These are phyloP conservation scores for Carallia brachiata DNA, from an alignment of 345 rosid species.

Conservation along the genomic window DNA sequence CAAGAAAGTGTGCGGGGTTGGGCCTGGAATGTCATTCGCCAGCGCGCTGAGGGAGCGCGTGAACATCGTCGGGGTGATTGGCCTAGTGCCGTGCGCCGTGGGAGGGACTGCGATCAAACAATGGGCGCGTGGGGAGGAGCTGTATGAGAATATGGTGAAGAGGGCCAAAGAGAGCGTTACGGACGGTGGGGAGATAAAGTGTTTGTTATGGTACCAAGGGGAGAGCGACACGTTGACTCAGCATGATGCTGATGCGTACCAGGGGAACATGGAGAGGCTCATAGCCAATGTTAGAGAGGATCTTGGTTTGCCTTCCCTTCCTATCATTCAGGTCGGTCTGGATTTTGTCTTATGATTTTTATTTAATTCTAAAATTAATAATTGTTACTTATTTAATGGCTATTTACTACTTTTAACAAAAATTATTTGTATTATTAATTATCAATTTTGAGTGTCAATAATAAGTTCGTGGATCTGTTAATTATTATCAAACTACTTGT, in stretches of 20 bases:
- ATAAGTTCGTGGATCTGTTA: background rate
- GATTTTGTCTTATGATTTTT: too few species aligned
- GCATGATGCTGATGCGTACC: constrained; percentile 62
- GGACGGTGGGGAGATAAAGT: constrained; percentile 63
- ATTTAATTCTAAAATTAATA: too few species aligned
- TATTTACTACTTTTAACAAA: too few species aligned
- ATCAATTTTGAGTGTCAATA: too few species aligned
- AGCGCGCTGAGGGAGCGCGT: constrained; percentile 40
- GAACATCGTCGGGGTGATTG: constrained; percentile 24
- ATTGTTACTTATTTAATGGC: too few species aligned
- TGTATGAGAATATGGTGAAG: constrained; percentile 71
- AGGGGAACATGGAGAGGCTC: constrained; percentile 54
- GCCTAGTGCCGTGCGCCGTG: constrained; percentile 79
- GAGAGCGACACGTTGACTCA: constrained; percentile 65
- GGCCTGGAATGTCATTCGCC: constrained; percentile 91
- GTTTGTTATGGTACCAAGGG: constrained; percentile 89
- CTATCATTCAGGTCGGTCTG: constrained; percentile 58
- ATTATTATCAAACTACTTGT: too few species aligned
- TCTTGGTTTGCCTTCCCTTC: constrained; percentile 67
- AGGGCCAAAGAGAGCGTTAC: constrained; percentile 58
- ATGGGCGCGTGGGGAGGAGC: constrained; percentile 69
- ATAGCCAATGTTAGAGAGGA: constrained; percentile 59
- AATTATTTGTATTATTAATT: too few species aligned
- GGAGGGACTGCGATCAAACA: constrained; percentile 86
- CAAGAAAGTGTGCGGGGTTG: constrained; percentile 65